Base-by-base conservation (phyloP, 2,329 filamentous ascomycete species). In the Botrytis sinoallii region DNA sequence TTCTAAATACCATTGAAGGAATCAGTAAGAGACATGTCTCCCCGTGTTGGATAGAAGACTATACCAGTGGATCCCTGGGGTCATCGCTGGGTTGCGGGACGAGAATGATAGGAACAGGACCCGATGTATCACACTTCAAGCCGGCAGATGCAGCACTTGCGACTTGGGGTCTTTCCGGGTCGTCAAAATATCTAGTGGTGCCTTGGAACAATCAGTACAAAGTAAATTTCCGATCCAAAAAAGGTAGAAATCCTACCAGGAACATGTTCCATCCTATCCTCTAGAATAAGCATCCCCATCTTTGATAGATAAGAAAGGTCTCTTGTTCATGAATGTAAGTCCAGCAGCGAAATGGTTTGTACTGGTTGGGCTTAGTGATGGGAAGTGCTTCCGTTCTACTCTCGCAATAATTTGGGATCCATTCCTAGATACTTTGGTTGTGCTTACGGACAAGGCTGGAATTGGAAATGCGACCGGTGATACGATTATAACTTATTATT, bases 61-160 rank as follows among this genome's bases (percentile, higher is more conserved):
- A 74, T 86, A 91, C 89, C 77, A 97, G 85, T 44, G 94, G 95
- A 82, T 98, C 95, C 81, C 97, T 95, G 6, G 93, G 93, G 81
- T 97, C 93, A 82, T 97, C 92, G 75, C 91, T 95, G 3, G 95
- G 95, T 80, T 98, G 95, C 8, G 95, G 95, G 8, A 97, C 92
- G 46, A 98, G 88, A 78, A 98, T 92, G 78, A 95, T 92, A 69
- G 90, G 89, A 29, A 87, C 82, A 29, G 86, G 85, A 48, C 92
- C 91, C 75, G 86, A 91, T 70, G 82, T 87, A 82, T 95, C 92
- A 82, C 90, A 92, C 82, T 96, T 97, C 78, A 96, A 83, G 74
- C 85, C 84, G 40, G 85, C 81, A 64, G 81, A 82, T 64, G 82
- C 84, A 75, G 78, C 77, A 64, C 71, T 78, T 73, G 82, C 82